Evolutionary conservation across 805 yeast genomes (phyloP).

Genomic region (Saturnispora zaruensis): DNA sequence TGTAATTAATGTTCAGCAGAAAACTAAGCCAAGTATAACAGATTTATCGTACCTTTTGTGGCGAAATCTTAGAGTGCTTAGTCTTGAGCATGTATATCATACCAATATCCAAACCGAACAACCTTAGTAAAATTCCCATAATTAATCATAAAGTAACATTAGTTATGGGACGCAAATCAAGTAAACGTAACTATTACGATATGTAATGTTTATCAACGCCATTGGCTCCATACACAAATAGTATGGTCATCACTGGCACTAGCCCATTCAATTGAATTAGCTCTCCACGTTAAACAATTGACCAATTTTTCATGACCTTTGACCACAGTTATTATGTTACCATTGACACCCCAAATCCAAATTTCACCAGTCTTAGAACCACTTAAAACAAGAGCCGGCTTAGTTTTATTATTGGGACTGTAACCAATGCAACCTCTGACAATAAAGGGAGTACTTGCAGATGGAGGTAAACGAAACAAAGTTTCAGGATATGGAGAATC

Average conservation of each 20-base stretch:
- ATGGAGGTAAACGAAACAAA: slow-evolving; percentile 10
- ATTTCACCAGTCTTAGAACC: slow-evolving; percentile 13
- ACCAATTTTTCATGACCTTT: slow-evolving; percentile 12
- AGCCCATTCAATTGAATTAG: slow-evolving; percentile 14
- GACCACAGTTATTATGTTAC: slow-evolving; percentile 11
- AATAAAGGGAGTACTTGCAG: slow-evolving; percentile 11
- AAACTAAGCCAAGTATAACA: too few relatives aligned
- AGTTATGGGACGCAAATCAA: too few relatives aligned
- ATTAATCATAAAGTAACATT: too few relatives aligned
- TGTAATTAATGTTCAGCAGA: too few relatives aligned
- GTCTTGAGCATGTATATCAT: too few relatives aligned
- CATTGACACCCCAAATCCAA: slow-evolving; percentile 15
- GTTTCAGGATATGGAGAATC: slow-evolving; percentile 13
- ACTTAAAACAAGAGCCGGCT: slow-evolving; percentile 12
- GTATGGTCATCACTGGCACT: slow-evolving; percentile 14
- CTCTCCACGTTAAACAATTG: slow-evolving; percentile 13
- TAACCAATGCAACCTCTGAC: slow-evolving; percentile 15
- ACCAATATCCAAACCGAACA: too few relatives aligned
- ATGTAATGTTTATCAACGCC: background rate
- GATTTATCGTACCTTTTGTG: too few relatives aligned
- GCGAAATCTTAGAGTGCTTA: too few relatives aligned
- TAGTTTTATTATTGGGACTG: background rate
- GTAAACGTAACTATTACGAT: slow-evolving; percentile 3
- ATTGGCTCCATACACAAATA: slow-evolving; percentile 11
- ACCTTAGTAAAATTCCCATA: too few relatives aligned